A percentile compares a stretch with the other conserved stretches of the same genome.
These are phyloP conservation scores for Boletus semigastroideus DNA, from an alignment of 1,284 basidiomycete species.

Conservation along the genomic window DNA sequence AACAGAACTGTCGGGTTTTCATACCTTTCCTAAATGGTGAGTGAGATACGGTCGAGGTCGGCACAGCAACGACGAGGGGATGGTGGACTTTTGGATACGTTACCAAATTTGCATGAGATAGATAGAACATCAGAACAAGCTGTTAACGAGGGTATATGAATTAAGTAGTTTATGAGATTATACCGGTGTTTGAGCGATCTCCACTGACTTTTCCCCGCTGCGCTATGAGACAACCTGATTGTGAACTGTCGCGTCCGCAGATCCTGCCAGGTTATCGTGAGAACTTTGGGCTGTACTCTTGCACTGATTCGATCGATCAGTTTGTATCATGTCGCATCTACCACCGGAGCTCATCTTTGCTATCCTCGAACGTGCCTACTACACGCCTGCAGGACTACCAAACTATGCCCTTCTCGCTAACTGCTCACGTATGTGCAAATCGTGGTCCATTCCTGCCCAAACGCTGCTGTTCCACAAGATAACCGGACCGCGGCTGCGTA, in stretches of 20 bases:
- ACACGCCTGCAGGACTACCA: slow-evolving; percentile 27
- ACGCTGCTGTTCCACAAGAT: slow-evolving; percentile 40
- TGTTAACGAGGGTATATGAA: too few relatives aligned
- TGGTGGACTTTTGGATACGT: slow-evolving; percentile 8
- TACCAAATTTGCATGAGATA: slow-evolving; percentile 15
- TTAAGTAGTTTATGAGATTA: slow-evolving; percentile 9
- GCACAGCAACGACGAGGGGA: slow-evolving; percentile 17
- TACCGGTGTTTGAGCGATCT: slow-evolving; percentile 19
- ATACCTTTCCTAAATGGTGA: slow-evolving; percentile 7
- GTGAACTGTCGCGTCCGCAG: too few relatives aligned
- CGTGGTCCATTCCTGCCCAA: slow-evolving; percentile 43
- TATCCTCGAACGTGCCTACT: slow-evolving; percentile 42
- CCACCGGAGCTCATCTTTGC: slow-evolving; percentile 44
- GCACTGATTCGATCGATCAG: too few relatives aligned
- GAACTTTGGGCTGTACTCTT: not conserved
- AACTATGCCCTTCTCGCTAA: slow-evolving; percentile 36
- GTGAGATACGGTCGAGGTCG: slow-evolving; percentile 5
- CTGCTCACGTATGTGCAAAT: slow-evolving; percentile 37
- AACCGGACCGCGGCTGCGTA: slow-evolving; percentile 6
- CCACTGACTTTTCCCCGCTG: not conserved
- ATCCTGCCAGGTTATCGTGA: not conserved
- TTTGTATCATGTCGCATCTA: slow-evolving; percentile 21
- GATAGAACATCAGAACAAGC: slow-evolving; percentile 16
- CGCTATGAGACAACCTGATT: too few relatives aligned
- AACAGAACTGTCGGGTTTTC: slow-evolving; percentile 10